Percentiles rank a stretch among this genome's conserved stretches.
Evolutionary conservation across 2,329 filamentous ascomycete species (phyloP).

Genomic region (Pseudogymnoascus sp.): DNA sequence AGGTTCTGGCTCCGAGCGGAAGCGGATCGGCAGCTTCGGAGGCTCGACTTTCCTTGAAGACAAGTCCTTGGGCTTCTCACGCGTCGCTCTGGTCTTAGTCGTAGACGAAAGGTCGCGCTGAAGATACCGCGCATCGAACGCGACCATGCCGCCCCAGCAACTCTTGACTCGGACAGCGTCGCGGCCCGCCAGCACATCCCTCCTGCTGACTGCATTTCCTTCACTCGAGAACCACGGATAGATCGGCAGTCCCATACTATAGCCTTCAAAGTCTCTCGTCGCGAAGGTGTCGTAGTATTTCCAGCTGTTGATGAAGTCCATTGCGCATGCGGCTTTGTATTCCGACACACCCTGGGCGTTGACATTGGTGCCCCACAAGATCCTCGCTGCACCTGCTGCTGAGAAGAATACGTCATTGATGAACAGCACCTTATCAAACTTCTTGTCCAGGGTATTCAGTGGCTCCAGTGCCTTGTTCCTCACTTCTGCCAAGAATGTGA

Average conservation of each 20-base stretch:
- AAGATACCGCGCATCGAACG: conserved; percentile 56
- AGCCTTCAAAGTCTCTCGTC: conserved; percentile 59
- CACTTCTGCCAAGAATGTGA: conserved; percentile 66
- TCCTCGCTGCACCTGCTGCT: conserved; percentile 46
- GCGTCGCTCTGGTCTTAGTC: not conserved
- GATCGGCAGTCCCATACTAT: conserved; percentile 55
- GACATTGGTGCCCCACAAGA: conserved; percentile 58
- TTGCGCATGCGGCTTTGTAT: conserved; percentile 64
- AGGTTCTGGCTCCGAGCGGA: conserved; percentile 52
- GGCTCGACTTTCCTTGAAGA: conserved; percentile 26
- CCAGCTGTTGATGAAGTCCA: conserved; percentile 64
- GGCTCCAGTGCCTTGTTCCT: conserved; percentile 64
- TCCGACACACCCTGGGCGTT: conserved; percentile 29
- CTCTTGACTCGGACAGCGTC: conserved; percentile 64
- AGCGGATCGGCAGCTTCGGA: conserved; percentile 40
- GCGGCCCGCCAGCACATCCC: conserved; percentile 54
- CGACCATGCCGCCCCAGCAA: conserved; percentile 74
- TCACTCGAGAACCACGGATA: conserved; percentile 60
- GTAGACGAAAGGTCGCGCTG: conserved; percentile 34
- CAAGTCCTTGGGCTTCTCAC: conserved; percentile 19
- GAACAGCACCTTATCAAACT: conserved; percentile 54
- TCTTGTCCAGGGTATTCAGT: conserved; percentile 42
- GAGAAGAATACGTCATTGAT: conserved; percentile 60
- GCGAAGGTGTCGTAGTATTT: conserved; percentile 71
- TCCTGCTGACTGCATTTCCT: conserved; percentile 49